Conservation (phyloP, 192 early-diverging fungal genomes). For the Backusella macrospora region DNA sequence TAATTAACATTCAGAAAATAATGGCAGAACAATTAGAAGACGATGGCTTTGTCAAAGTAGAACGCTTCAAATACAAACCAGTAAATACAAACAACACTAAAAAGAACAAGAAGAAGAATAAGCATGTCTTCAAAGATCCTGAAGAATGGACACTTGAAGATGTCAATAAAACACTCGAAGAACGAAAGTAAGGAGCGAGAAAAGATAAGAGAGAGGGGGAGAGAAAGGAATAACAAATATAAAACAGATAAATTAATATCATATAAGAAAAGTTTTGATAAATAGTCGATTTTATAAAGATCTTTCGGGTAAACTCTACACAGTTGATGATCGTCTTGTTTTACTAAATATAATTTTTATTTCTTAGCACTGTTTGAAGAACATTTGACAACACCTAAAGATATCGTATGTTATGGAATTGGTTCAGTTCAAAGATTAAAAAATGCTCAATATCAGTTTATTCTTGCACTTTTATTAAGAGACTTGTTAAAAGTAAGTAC, state of each 20-base stretch:
- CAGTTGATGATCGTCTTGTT: too few relatives aligned
- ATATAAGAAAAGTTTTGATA: constrained; percentile 15
- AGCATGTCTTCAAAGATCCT: constrained; percentile 24
- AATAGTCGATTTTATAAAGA: constrained; percentile 31
- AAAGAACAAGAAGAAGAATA: constrained; percentile 23
- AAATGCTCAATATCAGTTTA: constrained; percentile 43
- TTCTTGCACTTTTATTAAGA: constrained; percentile 28
- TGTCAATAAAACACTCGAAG: constrained; percentile 19
- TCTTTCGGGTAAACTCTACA: constrained; percentile 8
- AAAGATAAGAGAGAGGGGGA: not conserved
- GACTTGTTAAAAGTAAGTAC: constrained; percentile 33
- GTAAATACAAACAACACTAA: constrained; percentile 3
- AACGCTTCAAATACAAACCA: constrained; percentile 32
- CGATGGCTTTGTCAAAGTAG: constrained; percentile 26
- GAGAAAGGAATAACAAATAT: too few relatives aligned
- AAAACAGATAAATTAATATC: not conserved
- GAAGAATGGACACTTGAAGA: constrained; percentile 31
- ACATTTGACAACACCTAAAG: constrained; percentile 17
- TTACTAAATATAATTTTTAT: too few relatives aligned
- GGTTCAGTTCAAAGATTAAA: constrained; percentile 42
- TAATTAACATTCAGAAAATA: not conserved
- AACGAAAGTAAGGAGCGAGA: constrained; percentile 21
- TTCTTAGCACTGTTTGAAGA: constrained; percentile 20
- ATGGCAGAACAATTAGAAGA: constrained; percentile 17
- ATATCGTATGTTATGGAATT: constrained; percentile 45